Base-by-base conservation (phyloP, 257 asterid species). In the Eucommia ulmoides region DNA sequence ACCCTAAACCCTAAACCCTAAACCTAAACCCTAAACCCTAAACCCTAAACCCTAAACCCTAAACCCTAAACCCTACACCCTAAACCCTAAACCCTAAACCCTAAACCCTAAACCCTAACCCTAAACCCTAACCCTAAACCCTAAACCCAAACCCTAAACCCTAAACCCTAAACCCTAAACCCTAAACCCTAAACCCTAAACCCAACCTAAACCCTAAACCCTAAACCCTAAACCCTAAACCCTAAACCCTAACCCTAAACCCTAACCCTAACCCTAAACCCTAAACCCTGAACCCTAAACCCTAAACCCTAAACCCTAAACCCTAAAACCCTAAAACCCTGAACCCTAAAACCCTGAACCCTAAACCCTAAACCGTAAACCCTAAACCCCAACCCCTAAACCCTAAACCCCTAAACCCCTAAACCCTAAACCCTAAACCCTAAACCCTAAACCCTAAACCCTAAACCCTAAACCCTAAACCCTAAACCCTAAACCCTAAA, bases 401-500 rank as follows among this genome's bases (percentile, higher is more conserved):
- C n/a, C n/a, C n/a, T n/a, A n/a, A n/a, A n/a, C n/a, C n/a, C n/a
- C n/a, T n/a, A n/a, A n/a, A n/a, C n/a, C n/a, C n/a, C n/a, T n/a
- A n/a, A n/a, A n/a, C n/a, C n/a, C 5, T 35, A 41, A 54, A 38
- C 59, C 59, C 59, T 35, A 17, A 54, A 38, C 59, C 59, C 59
- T 35, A 41, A 54, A 38, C 59, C 59, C 50, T 10, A 54, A 54
- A 38, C 59, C 59, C 50, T 35, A 54, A 54, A 38, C 59, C 50
- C 59, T 4, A 54, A 33, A 8, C 59, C 59, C 50, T 35, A 41
- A 54, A 38, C 59, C 59, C 50, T 35, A 41, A 54, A 38, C 59
- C 59, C 50, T 35, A 41, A 54, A 38, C 59, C 59, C 59, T 54
- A 33, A 54, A 22, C 58, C 58, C 58, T 50, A 59, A 59, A 38